Evolutionary conservation across 2,329 filamentous ascomycete species (phyloP).

Genomic region (Stemphylium lycopersici): DNA sequence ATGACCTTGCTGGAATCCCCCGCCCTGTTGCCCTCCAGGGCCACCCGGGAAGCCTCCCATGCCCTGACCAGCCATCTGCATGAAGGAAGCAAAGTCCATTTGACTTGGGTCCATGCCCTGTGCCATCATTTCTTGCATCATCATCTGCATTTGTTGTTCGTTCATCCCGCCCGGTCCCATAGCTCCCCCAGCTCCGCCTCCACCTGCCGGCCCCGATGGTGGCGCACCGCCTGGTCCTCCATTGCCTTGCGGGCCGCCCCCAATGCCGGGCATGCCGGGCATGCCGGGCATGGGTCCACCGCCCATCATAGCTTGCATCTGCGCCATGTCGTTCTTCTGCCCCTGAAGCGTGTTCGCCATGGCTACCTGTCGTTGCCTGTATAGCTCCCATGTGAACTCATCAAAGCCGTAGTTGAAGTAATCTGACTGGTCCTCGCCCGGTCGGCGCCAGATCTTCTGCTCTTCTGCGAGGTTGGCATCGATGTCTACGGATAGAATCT

Average conservation of each 20-base stretch:
- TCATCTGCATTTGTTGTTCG: slow-evolving; percentile 65
- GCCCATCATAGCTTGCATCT: slow-evolving; percentile 65
- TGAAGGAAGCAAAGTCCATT: slow-evolving; percentile 45
- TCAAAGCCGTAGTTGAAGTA: slow-evolving; percentile 99
- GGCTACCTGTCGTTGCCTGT: slow-evolving; percentile 84
- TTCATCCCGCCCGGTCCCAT: slow-evolving; percentile 48
- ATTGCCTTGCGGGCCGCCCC: slow-evolving; percentile 23
- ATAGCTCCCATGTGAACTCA: slow-evolving; percentile 96
- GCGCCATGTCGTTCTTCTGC: slow-evolving; percentile 73
- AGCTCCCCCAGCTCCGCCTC: slow-evolving; percentile 1
- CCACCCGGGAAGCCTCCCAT: slow-evolving; percentile 37
- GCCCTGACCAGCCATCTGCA: slow-evolving; percentile 44
- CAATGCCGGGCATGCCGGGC: slow-evolving; percentile 32
- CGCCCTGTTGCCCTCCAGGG: slow-evolving; percentile 32
- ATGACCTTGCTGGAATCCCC: slow-evolving; percentile 37
- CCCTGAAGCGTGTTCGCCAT: slow-evolving; percentile 78
- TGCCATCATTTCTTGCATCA: slow-evolving; percentile 61
- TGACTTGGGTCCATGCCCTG: slow-evolving; percentile 52
- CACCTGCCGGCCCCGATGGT: slow-evolving; percentile 37
- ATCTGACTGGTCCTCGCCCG: slow-evolving; percentile 91
- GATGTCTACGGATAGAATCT: slow-evolving; percentile 65
- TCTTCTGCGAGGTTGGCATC: slow-evolving; percentile 65
- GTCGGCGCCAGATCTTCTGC: slow-evolving; percentile 93
- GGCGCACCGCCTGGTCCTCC: slow-evolving; percentile 30
- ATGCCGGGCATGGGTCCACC: slow-evolving; percentile 35